Base-by-base conservation (phyloP, 1,284 basidiomycete genomes). In the Fomitiporia mediterranea region DNA sequence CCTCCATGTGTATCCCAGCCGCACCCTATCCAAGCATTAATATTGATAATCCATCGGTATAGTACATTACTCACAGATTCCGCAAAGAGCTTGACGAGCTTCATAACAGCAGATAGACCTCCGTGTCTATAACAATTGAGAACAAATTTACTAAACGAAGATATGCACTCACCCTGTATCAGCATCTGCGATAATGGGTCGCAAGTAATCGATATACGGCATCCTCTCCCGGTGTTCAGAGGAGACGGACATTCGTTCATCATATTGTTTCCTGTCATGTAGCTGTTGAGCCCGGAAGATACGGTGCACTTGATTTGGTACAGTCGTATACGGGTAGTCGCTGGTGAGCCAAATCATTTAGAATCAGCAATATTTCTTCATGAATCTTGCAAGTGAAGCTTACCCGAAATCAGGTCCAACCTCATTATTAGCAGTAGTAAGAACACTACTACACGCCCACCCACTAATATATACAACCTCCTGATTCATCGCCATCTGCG, bases 321-420 rank as follows among this genome's bases (percentile, higher is more conserved):
- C 93, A 0, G 93, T 96, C 5, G 92, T 95, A 70, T 94, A 96
- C 0, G 93, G 93, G 69, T 96, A 96, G 70, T 96, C 91, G 42
- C 86, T 89, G 55, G 27, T 28, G 15, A 46, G 15, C 11, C 19
- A 58, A 58, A 35, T 42, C 32, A 30, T 35, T 27, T 19, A 51
- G 42, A 56, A 34, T 30, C 21, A 51, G 49, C 57, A 32, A 39
- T n/a, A 49, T n/a, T 25, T 43, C 8, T 8, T 27, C 17, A 39
- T 30, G 47, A 56, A 44, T 46, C 37, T 56, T 51, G 53, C 57
- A 51, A 72, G 15, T n/a, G 7, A 44, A 28, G 23, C 81, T 66
- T 66, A 91, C 91, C 95, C 97, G 68, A 99, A 84, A 77, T 99
- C 96, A 38, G 96, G 96, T 43, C 96, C 96, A 53, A 98, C 95